These are phyloP conservation scores for Boletellus emodensis DNA, from an alignment of 768 basidiomycete genomes.

Conservation along the genomic window DNA sequence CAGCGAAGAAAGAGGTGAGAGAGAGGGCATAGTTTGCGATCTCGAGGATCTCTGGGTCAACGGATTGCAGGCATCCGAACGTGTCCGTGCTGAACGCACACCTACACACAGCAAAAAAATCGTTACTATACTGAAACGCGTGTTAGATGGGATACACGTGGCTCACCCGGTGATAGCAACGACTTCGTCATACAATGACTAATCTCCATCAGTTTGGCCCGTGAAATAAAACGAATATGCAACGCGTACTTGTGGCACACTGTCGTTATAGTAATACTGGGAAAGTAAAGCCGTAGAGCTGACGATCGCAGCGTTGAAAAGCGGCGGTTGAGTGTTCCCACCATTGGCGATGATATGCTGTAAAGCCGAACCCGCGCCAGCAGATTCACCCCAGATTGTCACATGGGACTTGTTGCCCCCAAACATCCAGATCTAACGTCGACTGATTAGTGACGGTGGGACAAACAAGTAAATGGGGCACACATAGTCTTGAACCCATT, in stretches of 20 bases:
- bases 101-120: conserved; percentile 12
- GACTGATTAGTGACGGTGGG: background rate
- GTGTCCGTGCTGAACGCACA: conserved; percentile 34
- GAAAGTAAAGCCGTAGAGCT: conserved; percentile 45
- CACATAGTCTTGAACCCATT: conserved; percentile 37
- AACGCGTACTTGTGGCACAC: conserved; percentile 22
- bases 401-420: conserved; percentile 30
- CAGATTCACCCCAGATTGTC: too few species aligned
- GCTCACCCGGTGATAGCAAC: conserved; percentile 13
- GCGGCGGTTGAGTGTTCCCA: too few species aligned
- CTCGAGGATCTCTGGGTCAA: too few species aligned
- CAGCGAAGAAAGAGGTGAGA: conserved; percentile 33
- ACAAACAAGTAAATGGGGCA: background rate
- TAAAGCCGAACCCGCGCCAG: too few species aligned
- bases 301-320: conserved; percentile 37
- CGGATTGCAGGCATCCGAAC: conserved; percentile 38
- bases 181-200: conserved; percentile 20
- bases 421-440: conserved; percentile 16
- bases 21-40: conserved; percentile 34
- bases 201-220: background rate
- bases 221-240: background rate
- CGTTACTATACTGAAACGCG: conserved; percentile 5
- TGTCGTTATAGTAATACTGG: conserved; percentile 42
- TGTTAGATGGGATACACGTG: background rate
- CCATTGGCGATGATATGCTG: too few species aligned